Evolutionary conservation across 169 alveolate species (phyloP), one percentile per base, ranked within the genome.

Genomic region (Plasmodium vinckei): DNA sequence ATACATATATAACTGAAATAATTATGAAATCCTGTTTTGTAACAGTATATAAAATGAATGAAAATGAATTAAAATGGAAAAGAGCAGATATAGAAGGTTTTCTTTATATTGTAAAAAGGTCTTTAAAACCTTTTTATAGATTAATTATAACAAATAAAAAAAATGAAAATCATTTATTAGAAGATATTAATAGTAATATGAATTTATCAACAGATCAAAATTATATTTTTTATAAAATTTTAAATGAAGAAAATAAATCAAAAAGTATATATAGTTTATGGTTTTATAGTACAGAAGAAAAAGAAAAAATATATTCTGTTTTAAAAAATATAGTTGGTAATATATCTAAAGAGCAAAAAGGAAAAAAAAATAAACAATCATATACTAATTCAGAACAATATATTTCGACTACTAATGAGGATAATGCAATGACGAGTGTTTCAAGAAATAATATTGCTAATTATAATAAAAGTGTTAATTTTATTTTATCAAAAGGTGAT

Each of bases 21-120:
- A 42, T 93, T 10, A 70, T 65, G 93, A 90, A 93, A 56, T 88
- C 96, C 0, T 92, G 93, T 33, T 93, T 93, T 86, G 96, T 93
- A 2, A 91, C 96, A 0, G 94, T 88, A 5, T 93, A 93, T 61
- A 88, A 87, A 53, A 79, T 93, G 87, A 87, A 71, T 21, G 88
- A 82, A 57, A 57, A 46, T 69, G 87, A 69, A 90, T 7, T 84
- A 60, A 93, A 94, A 69, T 93, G 96, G 96, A 87, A 25, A 6
- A 70, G 94, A 49, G 92, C 92, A 25, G 96, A 75, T 23, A 75
- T 93, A n/a, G 96, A 93, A 46, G 96, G 96, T 5, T 91, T 91
- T 53, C 69, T 93, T 21, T 93, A 91, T 57, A 49, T 93, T 25
- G 87, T 93, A 10, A 67, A 60, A 56, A 89, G 96, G 23, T 54